Base-by-base conservation (phyloP, 495 filamentous ascomycete genomes). In the Penicillium arizonense region DNA sequence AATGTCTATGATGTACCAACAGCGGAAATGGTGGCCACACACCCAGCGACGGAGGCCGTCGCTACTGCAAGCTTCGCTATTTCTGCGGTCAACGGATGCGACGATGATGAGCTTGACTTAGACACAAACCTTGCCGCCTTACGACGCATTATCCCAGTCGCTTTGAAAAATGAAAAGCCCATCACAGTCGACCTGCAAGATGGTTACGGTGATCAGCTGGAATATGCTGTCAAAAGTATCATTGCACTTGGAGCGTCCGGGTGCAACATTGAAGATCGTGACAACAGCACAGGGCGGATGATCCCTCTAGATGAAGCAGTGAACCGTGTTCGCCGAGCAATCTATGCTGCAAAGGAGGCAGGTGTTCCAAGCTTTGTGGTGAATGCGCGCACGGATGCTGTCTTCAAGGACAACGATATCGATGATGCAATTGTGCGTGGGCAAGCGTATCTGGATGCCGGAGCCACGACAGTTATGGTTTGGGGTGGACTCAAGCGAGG, bases 121-220 rank as follows among this genome's bases (percentile, higher is more conserved):
- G 44, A 69, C 52, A 72, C 85, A 14, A 82, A 86, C 30, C 63
- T 83, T 7, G 87, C 90, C 3, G 82, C 87, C 3, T 87, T 72
- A 13, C 64, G 69, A 7, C 52, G 44, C 21, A 38, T 55, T 24
- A 52, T 55, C 23, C 50, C 59, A 44, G 41, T 46, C 10, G 16
- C 54, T 11, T 10, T 30, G 28, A 30, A 30, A 30, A 6, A 30
- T 7, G 28, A 30, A 6, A 67, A 65, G 24, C 77, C 78, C 0
- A 51, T 82, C 11, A 76, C 77, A 1, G 74, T 79, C 40, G 80
- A 82, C 50, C 44, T 80, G 9, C 80, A 82, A 56, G 74, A 80
- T 54, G 81, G 77, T 1, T 81, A 82, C 53, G 77, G 73, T 9
- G 65, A 74, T 36, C 39, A 50, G 21, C 68, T 72, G 33, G 62